Base-by-base conservation (phyloP, 345 rosid genomes). In the Noccaea caerulescens region DNA sequence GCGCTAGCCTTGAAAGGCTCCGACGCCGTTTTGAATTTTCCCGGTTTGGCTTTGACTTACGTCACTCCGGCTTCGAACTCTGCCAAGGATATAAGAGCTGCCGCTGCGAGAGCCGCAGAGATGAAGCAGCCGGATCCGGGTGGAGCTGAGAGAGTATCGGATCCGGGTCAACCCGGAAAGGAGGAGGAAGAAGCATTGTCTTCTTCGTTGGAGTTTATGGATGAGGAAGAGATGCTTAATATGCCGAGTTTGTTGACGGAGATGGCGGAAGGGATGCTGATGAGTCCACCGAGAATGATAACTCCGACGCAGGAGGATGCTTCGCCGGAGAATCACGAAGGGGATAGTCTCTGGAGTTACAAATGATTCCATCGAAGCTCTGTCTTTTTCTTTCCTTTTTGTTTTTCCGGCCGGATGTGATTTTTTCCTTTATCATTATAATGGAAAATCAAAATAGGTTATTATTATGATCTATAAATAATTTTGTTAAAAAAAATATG, bases 261-360 rank as follows among this genome's bases (percentile, higher is more conserved):
- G 33, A 87, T 89, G 96, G 96, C 96, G 0, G 92, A 71, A 32
- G 96, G 86, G 25, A 87, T 89, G 92, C 68, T 89, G 5, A 72
- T 89, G 60, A 89, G 86, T 66, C 96, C 96, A 1, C 96, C 96
- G 10, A 81, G 96, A 63, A 87, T 87, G 75, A 72, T 41, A 66
- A 67, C 80, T 10, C 80, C 85, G 13, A 66, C 83, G 9, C 73
- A 77, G 1, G 82, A 81, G 0, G 84, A 82, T 18, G 90, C 84
- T 65, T 84, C 96, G 37, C 82, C 87, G 6, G 85, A 79, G 32
- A 74, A 80, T 71, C 82, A 84, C 6, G 80, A 78, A 37, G 96
- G 47, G 10, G 92, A 84, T 43, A 77, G 75, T 46, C 79, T 89
- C 5, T 89, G 96, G 96, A 84, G 77, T 56, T 82, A 82, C 14